phyloP scores from a whole-genome alignment of 257 asterid species.

The Dorcoceras hygrometricum region DNA sequence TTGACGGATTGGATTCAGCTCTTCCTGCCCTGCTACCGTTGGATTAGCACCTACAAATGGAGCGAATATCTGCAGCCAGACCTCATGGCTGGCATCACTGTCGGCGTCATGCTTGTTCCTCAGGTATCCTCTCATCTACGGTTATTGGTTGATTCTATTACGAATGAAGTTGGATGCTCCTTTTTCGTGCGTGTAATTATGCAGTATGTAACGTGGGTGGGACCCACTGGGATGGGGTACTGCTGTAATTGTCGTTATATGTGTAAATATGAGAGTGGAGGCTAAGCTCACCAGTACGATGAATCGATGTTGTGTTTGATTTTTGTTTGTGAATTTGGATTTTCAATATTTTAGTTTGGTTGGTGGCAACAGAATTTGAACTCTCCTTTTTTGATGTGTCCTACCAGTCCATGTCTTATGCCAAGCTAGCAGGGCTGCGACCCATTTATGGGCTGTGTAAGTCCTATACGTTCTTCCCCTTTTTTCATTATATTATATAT shows the following conservation, averaged over 20 bases:
- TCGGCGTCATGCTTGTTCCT: slow-evolving; percentile 98
- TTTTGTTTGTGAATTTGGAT: not conserved
- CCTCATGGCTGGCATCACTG: slow-evolving; percentile 91
- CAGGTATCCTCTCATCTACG: slow-evolving; percentile 46
- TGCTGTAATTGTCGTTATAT: no score
- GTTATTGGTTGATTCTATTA: not conserved
- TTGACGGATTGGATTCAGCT: slow-evolving; percentile 72
- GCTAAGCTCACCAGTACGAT: not conserved
- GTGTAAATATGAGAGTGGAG: not conserved
- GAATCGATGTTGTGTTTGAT: not conserved
- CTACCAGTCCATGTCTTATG: slow-evolving; percentile 94
- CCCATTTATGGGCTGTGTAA: slow-evolving; percentile 99
- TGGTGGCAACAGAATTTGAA: slow-evolving; percentile 17
- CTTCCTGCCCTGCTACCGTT: slow-evolving; percentile 80
- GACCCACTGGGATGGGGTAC: not conserved
- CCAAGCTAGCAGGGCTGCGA: slow-evolving; percentile 97
- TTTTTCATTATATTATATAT: not conserved
- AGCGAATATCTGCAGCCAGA: slow-evolving; percentile 82
- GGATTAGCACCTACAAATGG: slow-evolving; percentile 87
- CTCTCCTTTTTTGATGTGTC: slow-evolving; percentile 24
- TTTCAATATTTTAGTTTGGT: not conserved
- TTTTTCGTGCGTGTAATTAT: not conserved
- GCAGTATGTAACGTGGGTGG: not conserved
- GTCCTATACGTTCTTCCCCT: slow-evolving; percentile 29
- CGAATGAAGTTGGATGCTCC: no score